Conservation (phyloP, 331 rosid genomes). For the Malus hybrid region DNA sequence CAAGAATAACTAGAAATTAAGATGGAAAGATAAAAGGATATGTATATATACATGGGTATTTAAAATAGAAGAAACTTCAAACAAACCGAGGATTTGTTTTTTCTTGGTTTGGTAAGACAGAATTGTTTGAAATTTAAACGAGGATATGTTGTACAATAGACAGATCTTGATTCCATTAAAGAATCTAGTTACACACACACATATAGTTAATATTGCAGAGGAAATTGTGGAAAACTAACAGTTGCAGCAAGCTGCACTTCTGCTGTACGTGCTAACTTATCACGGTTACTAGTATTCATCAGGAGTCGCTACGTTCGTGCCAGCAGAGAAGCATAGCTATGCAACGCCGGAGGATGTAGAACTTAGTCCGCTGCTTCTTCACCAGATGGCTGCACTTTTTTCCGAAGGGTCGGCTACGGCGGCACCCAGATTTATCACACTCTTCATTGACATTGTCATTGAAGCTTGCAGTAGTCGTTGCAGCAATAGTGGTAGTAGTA, state of each 20-base stretch:
- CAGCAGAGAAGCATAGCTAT: conserved; percentile 85
- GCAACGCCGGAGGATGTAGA: conserved; percentile 97
- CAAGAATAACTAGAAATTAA: background rate
- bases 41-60: too few relatives aligned
- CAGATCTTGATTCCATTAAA: background rate
- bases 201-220: background rate
- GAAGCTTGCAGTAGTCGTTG: background rate
- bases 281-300: background rate
- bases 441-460: background rate
- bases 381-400: conserved; percentile 63
- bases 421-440: background rate
- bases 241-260: background rate
- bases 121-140: background rate
- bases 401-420: conserved; percentile 40
- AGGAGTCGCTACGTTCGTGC: conserved; percentile 69
- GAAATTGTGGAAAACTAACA: background rate
- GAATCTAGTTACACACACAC: background rate
- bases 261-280: background rate
- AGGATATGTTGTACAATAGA: background rate
- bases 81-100: background rate
- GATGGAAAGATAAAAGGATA: too few relatives aligned
- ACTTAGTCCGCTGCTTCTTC: conserved; percentile 87
- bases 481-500: too few relatives aligned
- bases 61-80: background rate
- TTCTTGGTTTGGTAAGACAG: too few relatives aligned